These are phyloP conservation scores for Coffea humblotiana DNA, from an alignment of 305 asterid genomes.

Conservation along the genomic window DNA sequence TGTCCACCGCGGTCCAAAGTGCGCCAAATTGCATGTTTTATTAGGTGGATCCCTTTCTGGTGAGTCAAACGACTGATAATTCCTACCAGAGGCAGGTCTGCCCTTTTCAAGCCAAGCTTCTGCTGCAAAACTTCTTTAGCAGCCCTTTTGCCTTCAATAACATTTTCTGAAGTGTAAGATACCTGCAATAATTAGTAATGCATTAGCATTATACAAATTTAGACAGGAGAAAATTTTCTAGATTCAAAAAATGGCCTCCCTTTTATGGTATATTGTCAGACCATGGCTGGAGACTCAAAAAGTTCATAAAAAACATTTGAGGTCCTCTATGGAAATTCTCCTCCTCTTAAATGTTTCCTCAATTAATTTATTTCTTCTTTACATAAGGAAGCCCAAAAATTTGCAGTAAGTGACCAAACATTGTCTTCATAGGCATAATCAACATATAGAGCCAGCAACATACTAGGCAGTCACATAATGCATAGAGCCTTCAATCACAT, in stretches of 20 bases:
- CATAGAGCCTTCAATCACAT: neutral
- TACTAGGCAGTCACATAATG: neutral
- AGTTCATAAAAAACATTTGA: neutral
- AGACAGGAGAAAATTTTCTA: neutral
- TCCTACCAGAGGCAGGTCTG: constrained; percentile 86
- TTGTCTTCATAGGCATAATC: neutral
- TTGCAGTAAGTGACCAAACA: neutral
- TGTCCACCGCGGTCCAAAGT: constrained; percentile 91
- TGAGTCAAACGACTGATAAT: constrained; percentile 95
- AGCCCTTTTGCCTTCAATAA: constrained; percentile 89
- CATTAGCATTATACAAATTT: constrained; percentile 22
- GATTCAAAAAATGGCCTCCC: neutral
- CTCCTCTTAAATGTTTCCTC: neutral
- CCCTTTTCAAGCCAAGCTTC: constrained; percentile 70
- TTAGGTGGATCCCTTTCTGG: constrained; percentile 98
- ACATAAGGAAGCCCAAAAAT: neutral
- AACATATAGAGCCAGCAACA: neutral
- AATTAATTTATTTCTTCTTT: neutral
- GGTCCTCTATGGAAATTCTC: neutral
- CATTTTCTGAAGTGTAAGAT: constrained; percentile 84
- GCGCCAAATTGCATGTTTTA: constrained; percentile 96
- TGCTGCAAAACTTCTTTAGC: constrained; percentile 96
- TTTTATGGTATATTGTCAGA: neutral
- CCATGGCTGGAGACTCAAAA: constrained; percentile 12
- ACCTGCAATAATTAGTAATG: constrained; percentile 47